Percentiles rank a stretch among this genome's conserved stretches.
Evolutionary conservation across 768 basidiomycete species (phyloP).

Genomic region (Dioszegia aurantiaca): DNA sequence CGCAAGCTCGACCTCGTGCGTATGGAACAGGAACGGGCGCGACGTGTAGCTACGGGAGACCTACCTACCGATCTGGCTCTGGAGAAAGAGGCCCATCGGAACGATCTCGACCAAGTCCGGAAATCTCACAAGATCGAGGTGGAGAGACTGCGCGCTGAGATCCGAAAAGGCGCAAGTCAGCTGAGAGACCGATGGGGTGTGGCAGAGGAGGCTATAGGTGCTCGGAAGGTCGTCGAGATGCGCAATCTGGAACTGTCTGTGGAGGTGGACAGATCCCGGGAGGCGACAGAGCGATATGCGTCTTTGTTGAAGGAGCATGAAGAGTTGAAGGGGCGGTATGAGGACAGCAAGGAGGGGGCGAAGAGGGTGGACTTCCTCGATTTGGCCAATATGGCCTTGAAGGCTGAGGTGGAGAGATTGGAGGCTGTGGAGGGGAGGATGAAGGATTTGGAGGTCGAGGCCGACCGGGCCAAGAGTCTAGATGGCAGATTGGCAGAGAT

Average conservation of each 20-base stretch:
- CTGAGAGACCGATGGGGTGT: slow-evolving; percentile 7
- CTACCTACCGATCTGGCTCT: slow-evolving; percentile 4
- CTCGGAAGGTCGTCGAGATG: background rate
- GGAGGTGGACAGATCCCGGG: slow-evolving; percentile 1
- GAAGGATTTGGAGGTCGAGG: slow-evolving; percentile 9
- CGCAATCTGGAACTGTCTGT: background rate
- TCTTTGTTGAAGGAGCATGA: background rate
- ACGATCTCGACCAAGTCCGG: slow-evolving; percentile 1
- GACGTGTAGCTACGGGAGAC: background rate
- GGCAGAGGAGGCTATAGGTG: slow-evolving; percentile 1
- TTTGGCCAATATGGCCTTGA: slow-evolving; percentile 5
- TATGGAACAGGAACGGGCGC: background rate
- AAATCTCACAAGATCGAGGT: slow-evolving; percentile 6
- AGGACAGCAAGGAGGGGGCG: background rate
- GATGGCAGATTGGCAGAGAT: background rate
- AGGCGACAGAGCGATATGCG: background rate
- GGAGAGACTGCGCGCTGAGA: background rate
- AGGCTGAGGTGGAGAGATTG: slow-evolving; percentile 10
- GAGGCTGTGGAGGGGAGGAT: slow-evolving; percentile 1
- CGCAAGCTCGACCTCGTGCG: background rate
- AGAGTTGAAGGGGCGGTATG: slow-evolving; percentile 1
- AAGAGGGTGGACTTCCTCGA: slow-evolving; percentile 13
- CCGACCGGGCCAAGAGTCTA: background rate
- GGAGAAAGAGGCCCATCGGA: slow-evolving; percentile 12
- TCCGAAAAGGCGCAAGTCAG: background rate